These are phyloP conservation scores for Alternaria panax DNA, from an alignment of 2,329 filamentous ascomycete genomes.

Conservation along the genomic window DNA sequence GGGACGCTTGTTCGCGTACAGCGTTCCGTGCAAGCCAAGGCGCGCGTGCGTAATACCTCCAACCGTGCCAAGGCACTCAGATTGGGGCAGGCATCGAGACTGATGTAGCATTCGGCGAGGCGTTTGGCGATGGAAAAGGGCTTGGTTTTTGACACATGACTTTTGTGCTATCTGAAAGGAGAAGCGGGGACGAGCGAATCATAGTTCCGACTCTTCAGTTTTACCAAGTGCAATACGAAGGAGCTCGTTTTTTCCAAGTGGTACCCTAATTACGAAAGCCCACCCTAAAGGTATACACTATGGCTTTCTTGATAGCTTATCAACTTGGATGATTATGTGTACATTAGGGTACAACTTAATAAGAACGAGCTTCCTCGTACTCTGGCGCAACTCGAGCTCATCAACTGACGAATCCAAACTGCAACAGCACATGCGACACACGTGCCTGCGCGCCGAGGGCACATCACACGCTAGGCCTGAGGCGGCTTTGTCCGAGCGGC, in stretches of 20 bases:
- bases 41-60: constrained; percentile 1
- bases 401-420: background rate
- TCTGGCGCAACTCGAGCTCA: background rate
- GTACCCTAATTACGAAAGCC: too few species aligned
- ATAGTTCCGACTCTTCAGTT: background rate
- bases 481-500: constrained; percentile 12
- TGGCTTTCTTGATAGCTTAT: too few species aligned
- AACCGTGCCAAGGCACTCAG: background rate
- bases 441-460: constrained; percentile 11
- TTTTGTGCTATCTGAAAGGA: constrained; percentile 7
- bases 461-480: constrained; percentile 22
- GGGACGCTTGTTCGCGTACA: background rate
- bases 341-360: too few species aligned
- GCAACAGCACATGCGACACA: background rate
- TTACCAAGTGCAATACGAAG: background rate
- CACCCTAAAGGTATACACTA: too few species aligned
- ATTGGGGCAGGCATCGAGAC: constrained; percentile 7
- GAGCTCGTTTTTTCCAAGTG: too few species aligned
- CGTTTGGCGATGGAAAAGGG: constrained; percentile 37
- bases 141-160: constrained; percentile 14
- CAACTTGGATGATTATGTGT: too few species aligned
- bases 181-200: background rate
- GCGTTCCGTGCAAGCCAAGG: background rate
- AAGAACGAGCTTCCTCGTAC: too few species aligned
- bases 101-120: constrained; percentile 36